These are phyloP conservation scores for Claviceps sp. DNA, from an alignment of 2,329 filamentous ascomycete species.

Conservation along the genomic window DNA sequence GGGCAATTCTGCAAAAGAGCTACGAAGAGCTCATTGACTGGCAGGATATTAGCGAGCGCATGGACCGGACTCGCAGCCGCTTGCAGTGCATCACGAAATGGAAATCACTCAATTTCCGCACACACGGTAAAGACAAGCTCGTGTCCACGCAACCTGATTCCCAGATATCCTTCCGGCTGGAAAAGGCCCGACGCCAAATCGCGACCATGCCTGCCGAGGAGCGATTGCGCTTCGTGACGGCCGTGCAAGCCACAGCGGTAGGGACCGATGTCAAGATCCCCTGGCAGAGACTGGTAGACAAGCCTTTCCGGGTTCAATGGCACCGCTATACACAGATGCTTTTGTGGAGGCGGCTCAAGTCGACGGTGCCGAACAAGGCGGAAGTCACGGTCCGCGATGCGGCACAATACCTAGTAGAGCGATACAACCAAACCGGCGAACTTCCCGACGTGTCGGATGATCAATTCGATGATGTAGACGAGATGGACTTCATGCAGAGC, in stretches of 20 bases:
- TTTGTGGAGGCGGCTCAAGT: conserved; percentile 26
- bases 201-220: conserved; percentile 29
- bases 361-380: conserved; percentile 19
- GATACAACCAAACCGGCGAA: conserved; percentile 20
- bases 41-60: conserved; percentile 47
- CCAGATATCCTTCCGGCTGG: conserved; percentile 27
- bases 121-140: conserved; percentile 19
- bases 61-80: conserved; percentile 48
- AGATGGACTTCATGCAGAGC: conserved; percentile 18
- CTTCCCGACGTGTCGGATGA: conserved; percentile 20
- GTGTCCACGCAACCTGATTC: conserved; percentile 19
- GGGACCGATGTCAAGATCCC: conserved; percentile 32
- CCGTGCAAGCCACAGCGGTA: conserved; percentile 28
- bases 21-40: conserved; percentile 50
- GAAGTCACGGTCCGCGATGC: conserved; percentile 20
- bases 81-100: conserved; percentile 59
- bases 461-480: conserved; percentile 19
- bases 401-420: conserved; percentile 21
- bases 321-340: conserved; percentile 23
- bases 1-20: conserved; percentile 21
- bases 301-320: conserved; percentile 26
- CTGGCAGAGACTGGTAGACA: conserved; percentile 32
- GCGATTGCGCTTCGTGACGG: conserved; percentile 29
- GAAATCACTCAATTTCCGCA: conserved; percentile 31
- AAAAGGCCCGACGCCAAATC: conserved; percentile 29